Base-by-base conservation (phyloP, 257 asterid species). In the Coffea eugenioides region DNA sequence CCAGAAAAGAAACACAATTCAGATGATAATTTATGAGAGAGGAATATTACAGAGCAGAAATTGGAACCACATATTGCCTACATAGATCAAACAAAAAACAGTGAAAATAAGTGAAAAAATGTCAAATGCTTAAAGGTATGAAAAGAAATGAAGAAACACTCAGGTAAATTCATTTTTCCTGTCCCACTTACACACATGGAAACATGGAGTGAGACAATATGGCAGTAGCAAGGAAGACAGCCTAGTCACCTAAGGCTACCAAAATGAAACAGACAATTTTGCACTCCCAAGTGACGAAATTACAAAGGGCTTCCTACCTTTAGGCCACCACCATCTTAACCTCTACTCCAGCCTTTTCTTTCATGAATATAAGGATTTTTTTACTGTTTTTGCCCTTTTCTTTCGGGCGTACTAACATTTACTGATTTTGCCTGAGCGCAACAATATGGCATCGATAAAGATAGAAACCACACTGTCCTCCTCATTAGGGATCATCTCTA, bases 1-100 rank as follows among this genome's bases (percentile, higher is more conserved):
- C 89, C 85, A 86, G 78, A 61, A 82, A 70, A 49, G 71, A 77
- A 77, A 73, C 57, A 86, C 77, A 84, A 64, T 79, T 86, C 89
- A 87, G 84, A 51, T 66, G 73, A 83, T 61, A 74, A 69, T 16
- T 79, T 59, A 74, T 45, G 75, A 48, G 27, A 67, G 31, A 75
- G 13, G 77, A 78, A 64, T 56, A 66, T 18, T 41, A 75, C 39
- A 61, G 20, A 77, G 25, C 39, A 68, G 43, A 72, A 74, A 11
- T 56, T 82, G 87, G 82, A 78, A 71, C 77, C 78, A 78, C 68
- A 69, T 15, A 45, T 14, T 82, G 66, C 34, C 72, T 73, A 25
- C 36, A 46, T 56, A 21, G 9, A 80, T 51, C 73, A 57, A 69
- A 54, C 36, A 13, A 27, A 34, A 5, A 57, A 15, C 74, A 77